These are phyloP conservation scores for Sugiyamaella mastotermitis DNA, from an alignment of 805 yeast species.

Conservation along the genomic window DNA sequence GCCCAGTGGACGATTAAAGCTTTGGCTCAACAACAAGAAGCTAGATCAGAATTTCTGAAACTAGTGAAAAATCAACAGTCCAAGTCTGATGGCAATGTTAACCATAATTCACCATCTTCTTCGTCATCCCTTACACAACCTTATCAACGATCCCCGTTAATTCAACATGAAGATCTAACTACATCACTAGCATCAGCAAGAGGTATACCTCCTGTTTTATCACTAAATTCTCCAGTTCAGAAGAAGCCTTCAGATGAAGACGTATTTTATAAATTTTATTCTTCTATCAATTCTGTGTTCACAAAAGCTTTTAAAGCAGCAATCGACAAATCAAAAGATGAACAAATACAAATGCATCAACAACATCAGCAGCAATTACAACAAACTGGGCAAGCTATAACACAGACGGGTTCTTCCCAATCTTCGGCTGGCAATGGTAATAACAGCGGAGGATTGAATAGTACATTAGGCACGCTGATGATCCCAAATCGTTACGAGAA, in stretches of 20 bases:
- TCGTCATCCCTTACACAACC: not conserved
- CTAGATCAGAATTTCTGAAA: slow-evolving; percentile 29
- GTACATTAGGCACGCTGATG: slow-evolving; percentile 1
- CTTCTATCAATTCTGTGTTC: slow-evolving; percentile 14
- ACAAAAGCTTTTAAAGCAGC: slow-evolving; percentile 16
- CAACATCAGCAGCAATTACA: slow-evolving; percentile 1
- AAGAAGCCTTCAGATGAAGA: slow-evolving; percentile 18
- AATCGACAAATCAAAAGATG: slow-evolving; percentile 15
- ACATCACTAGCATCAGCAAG: slow-evolving; percentile 25
- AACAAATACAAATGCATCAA: slow-evolving; percentile 3
- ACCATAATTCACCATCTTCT: not conserved
- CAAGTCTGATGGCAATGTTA: too few relatives aligned
- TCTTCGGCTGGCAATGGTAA: not conserved
- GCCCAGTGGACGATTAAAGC: slow-evolving; percentile 29
- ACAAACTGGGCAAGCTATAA: not conserved
- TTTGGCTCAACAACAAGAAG: slow-evolving; percentile 26
- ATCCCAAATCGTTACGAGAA: slow-evolving; percentile 3
- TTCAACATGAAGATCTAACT: slow-evolving; percentile 16
- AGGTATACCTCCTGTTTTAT: slow-evolving; percentile 15
- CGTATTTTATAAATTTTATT: slow-evolving; percentile 22
- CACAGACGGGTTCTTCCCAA: not conserved
- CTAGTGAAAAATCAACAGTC: too few relatives aligned
- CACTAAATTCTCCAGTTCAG: slow-evolving; percentile 3
- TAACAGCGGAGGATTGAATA: not conserved
- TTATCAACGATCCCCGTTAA: not conserved